A percentile compares a stretch with the other conserved stretches of the same genome.
Evolutionary conservation across 176 grass and related monocot species (phyloP).

Genomic region (Avena atlantica): DNA sequence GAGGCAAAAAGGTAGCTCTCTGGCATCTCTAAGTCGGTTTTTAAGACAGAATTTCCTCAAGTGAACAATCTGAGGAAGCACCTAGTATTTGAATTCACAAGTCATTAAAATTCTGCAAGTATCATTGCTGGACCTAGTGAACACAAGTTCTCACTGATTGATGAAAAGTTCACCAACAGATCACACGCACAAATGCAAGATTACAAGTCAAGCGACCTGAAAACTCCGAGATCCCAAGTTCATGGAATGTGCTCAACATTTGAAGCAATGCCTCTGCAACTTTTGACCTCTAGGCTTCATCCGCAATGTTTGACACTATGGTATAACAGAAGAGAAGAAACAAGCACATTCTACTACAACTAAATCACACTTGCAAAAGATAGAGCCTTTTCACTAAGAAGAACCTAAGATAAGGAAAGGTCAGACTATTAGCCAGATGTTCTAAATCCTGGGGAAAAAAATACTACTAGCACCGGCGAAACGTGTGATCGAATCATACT

Average conservation of each 20-base stretch:
- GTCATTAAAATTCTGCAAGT: conserved; percentile 5
- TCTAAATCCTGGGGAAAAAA: neutral
- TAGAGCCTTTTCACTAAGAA: neutral
- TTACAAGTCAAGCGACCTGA: neutral
- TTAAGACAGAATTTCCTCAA: neutral
- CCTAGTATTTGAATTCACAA: neutral
- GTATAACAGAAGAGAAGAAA: neutral
- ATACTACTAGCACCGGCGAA: neutral
- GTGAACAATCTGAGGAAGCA: conserved; percentile 8
- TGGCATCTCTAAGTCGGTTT: neutral
- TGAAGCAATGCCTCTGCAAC: neutral
- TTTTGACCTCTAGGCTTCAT: neutral
- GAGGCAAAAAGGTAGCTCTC: neutral
- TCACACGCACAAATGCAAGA: conserved; percentile 15
- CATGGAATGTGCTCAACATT: neutral
- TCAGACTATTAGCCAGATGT: neutral
- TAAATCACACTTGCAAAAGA: conserved; percentile 1
- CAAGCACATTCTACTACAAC: neutral
- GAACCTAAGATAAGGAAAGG: neutral
- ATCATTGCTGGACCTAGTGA: neutral
- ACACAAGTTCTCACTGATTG: neutral
- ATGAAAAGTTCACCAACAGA: neutral
- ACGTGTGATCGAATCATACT: neutral
- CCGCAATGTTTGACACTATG: neutral
- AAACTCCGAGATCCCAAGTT: neutral